Evolutionary conservation across 345 rosid species (phyloP), one percentile per base, ranked within the genome.

Genomic region (Gossypium raimondii): DNA sequence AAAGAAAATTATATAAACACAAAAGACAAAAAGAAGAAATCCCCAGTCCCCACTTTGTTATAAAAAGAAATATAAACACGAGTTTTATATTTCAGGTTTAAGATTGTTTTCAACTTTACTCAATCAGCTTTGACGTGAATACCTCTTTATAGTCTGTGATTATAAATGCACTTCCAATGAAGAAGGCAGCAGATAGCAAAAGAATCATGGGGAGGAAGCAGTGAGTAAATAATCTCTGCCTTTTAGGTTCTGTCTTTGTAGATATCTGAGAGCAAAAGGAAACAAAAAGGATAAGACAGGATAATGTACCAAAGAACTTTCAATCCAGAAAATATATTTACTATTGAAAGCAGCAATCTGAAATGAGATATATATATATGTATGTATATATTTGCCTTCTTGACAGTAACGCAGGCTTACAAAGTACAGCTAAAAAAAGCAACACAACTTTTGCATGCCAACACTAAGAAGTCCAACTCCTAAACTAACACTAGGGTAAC

Each of bases 131-230:
- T 43, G 50, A 66, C 2, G 12, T 41, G 22, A 41, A 60, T 81
- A 87, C 91, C 85, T 80, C 81, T 48, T 83, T 87, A 63, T 79
- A 80, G 63, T 83, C 86, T 24, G 82, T 60, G 70, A 83, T 70
- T 17, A 82, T n/a, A 76, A 86, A 75, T 34, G 84, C 90, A 81
- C 79, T 82, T 34, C 87, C 85, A 9, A 84, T 61, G 76, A 86
- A 83, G 78, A 87, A 84, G 71, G 82, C 80, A 44, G 82, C 80
- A 73, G 83, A 79, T 45, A 88, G 83, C 67, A 83, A 78, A 41
- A 81, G 17, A 64, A 87, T 61, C 20, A 80, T 44, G 63, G 78
- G 75, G 71, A 88, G 76, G 68, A 84, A 48, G 11, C 83, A 50
- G 50, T 73, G 78, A 76, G 81, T 79, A 79, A 78, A 78, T 57